Evolutionary conservation across 176 grass and related monocot species (phyloP).

Genomic region (Cocos nucifera): DNA sequence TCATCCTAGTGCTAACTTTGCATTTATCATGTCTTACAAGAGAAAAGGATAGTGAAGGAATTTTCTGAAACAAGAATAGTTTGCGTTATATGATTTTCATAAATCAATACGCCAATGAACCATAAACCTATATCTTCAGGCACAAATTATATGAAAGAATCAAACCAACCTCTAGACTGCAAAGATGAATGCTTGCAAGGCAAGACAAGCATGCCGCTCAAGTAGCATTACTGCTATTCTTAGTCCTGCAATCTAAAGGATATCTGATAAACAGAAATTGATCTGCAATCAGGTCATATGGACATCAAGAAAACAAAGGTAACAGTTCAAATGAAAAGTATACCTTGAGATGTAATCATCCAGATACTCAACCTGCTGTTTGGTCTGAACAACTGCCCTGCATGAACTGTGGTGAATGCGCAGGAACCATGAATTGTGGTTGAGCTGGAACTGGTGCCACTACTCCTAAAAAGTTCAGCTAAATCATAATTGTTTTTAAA

Average conservation of each 20-base stretch:
- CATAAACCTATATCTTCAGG: not conserved
- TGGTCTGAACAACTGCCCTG: conserved; percentile 51
- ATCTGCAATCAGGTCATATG: conserved; percentile 5
- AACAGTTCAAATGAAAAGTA: not conserved
- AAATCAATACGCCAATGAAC: too few species aligned
- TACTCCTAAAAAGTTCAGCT: conserved; percentile 10
- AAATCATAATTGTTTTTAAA: too few species aligned
- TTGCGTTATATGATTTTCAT: conserved; percentile 1
- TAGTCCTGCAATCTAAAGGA: conserved; percentile 55
- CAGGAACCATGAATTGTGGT: conserved; percentile 47
- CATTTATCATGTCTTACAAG: too few species aligned
- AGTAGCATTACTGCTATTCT: conserved; percentile 52
- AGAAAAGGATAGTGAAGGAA: too few species aligned
- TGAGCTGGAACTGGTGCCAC: conserved; percentile 30
- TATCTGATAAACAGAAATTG: conserved; percentile 17
- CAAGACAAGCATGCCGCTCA: conserved; percentile 45
- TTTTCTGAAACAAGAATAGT: not conserved
- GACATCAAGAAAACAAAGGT: not conserved
- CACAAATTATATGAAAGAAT: not conserved
- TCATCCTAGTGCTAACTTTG: too few species aligned
- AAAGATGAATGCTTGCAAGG: conserved; percentile 62
- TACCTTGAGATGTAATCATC: conserved; percentile 30
- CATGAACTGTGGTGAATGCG: conserved; percentile 33
- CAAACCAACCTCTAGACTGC: conserved; percentile 41
- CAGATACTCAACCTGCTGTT: conserved; percentile 29